Conservation (phyloP, 2,329 filamentous ascomycete species). For the Sporothrix phasma region DNA sequence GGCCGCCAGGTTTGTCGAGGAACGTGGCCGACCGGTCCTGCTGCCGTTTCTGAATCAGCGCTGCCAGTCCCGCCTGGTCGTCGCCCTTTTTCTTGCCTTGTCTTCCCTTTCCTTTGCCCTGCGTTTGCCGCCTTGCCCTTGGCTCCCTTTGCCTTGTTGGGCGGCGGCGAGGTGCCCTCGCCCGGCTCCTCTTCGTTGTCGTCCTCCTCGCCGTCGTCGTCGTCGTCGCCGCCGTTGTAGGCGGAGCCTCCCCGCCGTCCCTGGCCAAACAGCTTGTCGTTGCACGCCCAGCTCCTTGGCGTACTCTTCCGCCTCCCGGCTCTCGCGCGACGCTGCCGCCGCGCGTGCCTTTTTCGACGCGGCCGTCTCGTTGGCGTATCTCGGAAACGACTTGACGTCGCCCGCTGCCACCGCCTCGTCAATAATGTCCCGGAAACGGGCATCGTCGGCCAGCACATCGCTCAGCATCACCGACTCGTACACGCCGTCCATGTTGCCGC, state of each 20-base stretch:
- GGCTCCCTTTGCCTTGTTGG: slow-evolving; percentile 26
- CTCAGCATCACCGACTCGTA: slow-evolving; percentile 84
- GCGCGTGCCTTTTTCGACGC: slow-evolving; percentile 49
- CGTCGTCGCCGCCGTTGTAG: slow-evolving; percentile 18
- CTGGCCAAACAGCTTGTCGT: slow-evolving; percentile 52
- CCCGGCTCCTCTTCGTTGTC: neutral
- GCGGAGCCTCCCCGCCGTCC: slow-evolving; percentile 18
- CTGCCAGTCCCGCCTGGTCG: slow-evolving; percentile 25
- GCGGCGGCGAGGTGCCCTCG: neutral
- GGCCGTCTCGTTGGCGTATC: slow-evolving; percentile 66
- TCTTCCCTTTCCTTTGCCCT: neutral
- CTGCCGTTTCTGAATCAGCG: slow-evolving; percentile 64
- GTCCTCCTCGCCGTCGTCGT: slow-evolving; percentile 14
- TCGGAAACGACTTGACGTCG: slow-evolving; percentile 55
- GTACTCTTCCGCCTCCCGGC: slow-evolving; percentile 61
- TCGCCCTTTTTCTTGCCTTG: slow-evolving; percentile 23
- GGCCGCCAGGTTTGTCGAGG: slow-evolving; percentile 61
- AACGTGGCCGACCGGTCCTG: slow-evolving; percentile 52
- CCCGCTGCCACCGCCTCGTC: slow-evolving; percentile 64
- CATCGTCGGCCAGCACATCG: slow-evolving; percentile 72
- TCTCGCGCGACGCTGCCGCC: slow-evolving; percentile 56
- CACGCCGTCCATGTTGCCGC: slow-evolving; percentile 67
- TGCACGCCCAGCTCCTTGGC: slow-evolving; percentile 66
- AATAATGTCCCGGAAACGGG: slow-evolving; percentile 71
- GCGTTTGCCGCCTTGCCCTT: slow-evolving; percentile 22